These are phyloP conservation scores for Fusarium sp. DNA, from an alignment of 2,329 filamentous ascomycete species.

Conservation along the genomic window DNA sequence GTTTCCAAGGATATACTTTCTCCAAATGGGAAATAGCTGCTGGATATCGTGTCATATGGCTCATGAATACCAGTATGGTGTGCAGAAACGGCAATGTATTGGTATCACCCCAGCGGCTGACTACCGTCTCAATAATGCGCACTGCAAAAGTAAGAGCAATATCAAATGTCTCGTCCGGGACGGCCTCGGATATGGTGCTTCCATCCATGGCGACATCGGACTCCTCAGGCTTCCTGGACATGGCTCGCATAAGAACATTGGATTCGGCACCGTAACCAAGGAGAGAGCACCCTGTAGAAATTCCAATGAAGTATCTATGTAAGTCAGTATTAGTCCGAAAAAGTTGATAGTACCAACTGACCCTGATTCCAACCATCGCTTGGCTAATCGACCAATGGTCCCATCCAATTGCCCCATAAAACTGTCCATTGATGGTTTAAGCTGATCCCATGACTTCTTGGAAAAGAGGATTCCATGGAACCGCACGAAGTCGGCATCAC, in stretches of 20 bases:
- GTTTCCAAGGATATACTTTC: slow-evolving; percentile 66
- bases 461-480: slow-evolving; percentile 76
- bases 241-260: slow-evolving; percentile 62
- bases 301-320: slow-evolving; percentile 53
- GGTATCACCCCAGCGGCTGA: slow-evolving; percentile 68
- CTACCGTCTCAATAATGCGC: slow-evolving; percentile 62
- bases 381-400: slow-evolving; percentile 67
- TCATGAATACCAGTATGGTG: slow-evolving; percentile 72
- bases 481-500: slow-evolving; percentile 75
- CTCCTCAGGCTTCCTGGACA: slow-evolving; percentile 50
- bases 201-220: slow-evolving; percentile 48
- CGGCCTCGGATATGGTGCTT: slow-evolving; percentile 42
- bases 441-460: slow-evolving; percentile 61
- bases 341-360: slow-evolving; percentile 25
- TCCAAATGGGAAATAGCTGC: slow-evolving; percentile 62
- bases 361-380: slow-evolving; percentile 68
- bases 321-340: slow-evolving; percentile 3
- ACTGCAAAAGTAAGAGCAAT: slow-evolving; percentile 60
- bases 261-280: slow-evolving; percentile 57
- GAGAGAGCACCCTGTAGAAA: slow-evolving; percentile 52
- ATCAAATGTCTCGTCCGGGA: slow-evolving; percentile 50
- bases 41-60: slow-evolving; percentile 59
- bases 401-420: slow-evolving; percentile 70
- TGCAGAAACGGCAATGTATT: slow-evolving; percentile 76
- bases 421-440: slow-evolving; percentile 60